These are phyloP conservation scores for Scolecobasidium constrictum DNA, from an alignment of 2,329 filamentous ascomycete species.

Conservation along the genomic window DNA sequence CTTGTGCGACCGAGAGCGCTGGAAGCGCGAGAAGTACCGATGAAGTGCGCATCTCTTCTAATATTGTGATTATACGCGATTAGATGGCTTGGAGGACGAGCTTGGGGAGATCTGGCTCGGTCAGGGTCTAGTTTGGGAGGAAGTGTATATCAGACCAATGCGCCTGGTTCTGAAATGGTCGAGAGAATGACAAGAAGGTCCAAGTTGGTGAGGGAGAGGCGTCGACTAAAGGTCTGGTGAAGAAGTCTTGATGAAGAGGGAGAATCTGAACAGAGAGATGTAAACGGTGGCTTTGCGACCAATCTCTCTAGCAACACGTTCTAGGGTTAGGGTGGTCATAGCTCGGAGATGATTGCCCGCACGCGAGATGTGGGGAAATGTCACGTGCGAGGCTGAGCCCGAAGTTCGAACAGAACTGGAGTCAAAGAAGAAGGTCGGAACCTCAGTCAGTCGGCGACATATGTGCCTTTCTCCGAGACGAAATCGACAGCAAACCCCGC, in stretches of 20 bases:
- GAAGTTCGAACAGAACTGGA: too few relatives aligned
- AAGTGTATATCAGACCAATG: background rate
- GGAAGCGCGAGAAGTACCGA: slow-evolving; percentile 36
- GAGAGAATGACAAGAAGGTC: background rate
- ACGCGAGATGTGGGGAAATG: too few relatives aligned
- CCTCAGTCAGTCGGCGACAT: slow-evolving; percentile 34
- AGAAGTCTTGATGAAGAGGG: background rate
- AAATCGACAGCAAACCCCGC: slow-evolving; percentile 39
- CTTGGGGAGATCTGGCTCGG: background rate
- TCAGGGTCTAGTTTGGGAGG: background rate
- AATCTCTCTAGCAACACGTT: background rate
- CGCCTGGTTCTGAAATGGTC: background rate
- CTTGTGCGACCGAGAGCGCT: slow-evolving; percentile 39
- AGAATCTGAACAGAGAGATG: background rate
- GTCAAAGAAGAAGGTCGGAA: slow-evolving; percentile 31
- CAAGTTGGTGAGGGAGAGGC: background rate
- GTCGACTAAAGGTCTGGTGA: background rate
- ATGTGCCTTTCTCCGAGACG: slow-evolving; percentile 34
- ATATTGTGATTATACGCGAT: background rate
- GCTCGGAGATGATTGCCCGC: too few relatives aligned
- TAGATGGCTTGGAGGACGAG: background rate
- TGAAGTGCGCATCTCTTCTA: slow-evolving; percentile 5
- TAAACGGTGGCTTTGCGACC: background rate
- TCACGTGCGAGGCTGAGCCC: too few relatives aligned
- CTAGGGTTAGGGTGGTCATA: too few relatives aligned